Conservation (phyloP, 2,329 filamentous ascomycete genomes). For the Helotiales sp. region DNA sequence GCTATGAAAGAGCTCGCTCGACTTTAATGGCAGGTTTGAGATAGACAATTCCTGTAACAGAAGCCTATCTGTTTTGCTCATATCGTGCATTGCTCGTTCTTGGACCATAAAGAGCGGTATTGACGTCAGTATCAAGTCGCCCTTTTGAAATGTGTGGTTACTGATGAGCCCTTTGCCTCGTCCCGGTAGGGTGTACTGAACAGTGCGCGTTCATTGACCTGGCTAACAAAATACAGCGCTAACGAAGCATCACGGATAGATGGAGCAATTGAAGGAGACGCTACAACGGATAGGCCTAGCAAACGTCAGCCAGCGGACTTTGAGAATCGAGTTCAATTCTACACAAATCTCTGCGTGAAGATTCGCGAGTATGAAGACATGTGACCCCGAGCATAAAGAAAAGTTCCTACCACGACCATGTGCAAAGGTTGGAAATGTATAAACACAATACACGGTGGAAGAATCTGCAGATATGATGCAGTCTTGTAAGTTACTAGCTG, state of each 20-base stretch:
- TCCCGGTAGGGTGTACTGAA: conserved; percentile 13
- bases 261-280: not conserved
- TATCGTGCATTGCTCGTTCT: conserved; percentile 8
- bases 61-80: not conserved
- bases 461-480: not conserved
- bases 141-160: conserved; percentile 18
- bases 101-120: conserved; percentile 20
- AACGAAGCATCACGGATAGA: not conserved
- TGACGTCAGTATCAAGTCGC: conserved; percentile 19
- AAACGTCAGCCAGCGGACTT: not conserved
- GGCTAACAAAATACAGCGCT: no score
- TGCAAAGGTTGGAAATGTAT: not conserved
- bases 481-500: not conserved
- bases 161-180: conserved; percentile 20
- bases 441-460: not conserved
- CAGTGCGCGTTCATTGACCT: no score
- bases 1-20: not conserved
- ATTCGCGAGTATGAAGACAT: not conserved
- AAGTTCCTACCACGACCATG: not conserved
- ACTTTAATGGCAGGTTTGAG: not conserved
- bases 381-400: not conserved
- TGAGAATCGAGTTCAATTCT: not conserved
- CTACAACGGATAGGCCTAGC: not conserved
- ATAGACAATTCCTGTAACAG: not conserved
- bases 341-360: not conserved